Percentiles rank a stretch among this genome's conserved stretches.
These are phyloP conservation scores for Gentiana straminea DNA, from an alignment of 257 asterid species.

Conservation along the genomic window DNA sequence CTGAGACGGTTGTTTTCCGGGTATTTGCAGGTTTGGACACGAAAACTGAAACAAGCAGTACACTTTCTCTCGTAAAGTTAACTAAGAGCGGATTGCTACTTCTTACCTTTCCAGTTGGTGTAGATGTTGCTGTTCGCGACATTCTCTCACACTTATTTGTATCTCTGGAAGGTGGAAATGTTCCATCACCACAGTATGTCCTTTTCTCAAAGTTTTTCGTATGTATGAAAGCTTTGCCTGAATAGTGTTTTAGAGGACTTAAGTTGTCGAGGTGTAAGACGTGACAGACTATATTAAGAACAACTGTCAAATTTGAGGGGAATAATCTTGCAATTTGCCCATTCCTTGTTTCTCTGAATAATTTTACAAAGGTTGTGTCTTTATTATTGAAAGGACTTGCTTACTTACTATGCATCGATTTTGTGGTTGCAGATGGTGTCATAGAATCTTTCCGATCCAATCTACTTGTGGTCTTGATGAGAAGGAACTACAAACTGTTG, in stretches of 20 bases:
- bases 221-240: no score
- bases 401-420: no score
- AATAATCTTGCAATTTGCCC: no score
- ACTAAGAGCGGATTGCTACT: constrained; percentile 35
- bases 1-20: no score
- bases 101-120: constrained; percentile 24
- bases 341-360: no score
- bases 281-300: no score
- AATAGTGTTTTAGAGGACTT: no score
- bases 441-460: constrained; percentile 43
- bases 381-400: no score
- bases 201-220: not conserved
- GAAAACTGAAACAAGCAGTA: constrained; percentile 8
- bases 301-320: no score
- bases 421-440: constrained; percentile 30
- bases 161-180: constrained; percentile 25
- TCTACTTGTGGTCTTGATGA: constrained; percentile 32
- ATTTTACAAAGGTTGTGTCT: no score
- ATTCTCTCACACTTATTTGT: constrained; percentile 23
- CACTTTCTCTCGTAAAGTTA: constrained; percentile 40
- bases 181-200: constrained; percentile 31
- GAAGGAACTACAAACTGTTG: constrained; percentile 23
- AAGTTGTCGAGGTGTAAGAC: no score
- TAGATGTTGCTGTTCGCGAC: constrained; percentile 22
- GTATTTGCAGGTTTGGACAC: constrained; percentile 14